A percentile compares a stretch with the other conserved stretches of the same genome.
Evolutionary conservation across 208 protist genomes (phyloP).

Genomic region (Wallacemonas rigidus): DNA sequence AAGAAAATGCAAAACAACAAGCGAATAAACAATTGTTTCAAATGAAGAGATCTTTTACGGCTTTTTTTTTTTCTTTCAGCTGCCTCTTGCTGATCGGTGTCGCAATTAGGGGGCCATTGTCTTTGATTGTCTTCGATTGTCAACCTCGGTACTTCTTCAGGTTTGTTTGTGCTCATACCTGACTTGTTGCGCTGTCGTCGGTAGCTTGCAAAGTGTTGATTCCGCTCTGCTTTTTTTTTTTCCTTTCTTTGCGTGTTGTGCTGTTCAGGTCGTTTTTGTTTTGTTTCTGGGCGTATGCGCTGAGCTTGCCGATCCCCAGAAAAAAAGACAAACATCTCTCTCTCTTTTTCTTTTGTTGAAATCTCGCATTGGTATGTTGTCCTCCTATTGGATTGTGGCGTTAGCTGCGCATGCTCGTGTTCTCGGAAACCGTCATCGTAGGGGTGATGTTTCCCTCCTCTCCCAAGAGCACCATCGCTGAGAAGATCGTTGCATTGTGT

Average conservation of each 20-base stretch:
- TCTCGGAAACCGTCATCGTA: no score
- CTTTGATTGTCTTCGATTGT: no score
- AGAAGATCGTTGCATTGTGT: not conserved
- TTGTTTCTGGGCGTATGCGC: not conserved
- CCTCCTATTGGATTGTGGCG: no score
- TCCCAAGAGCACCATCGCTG: no score
- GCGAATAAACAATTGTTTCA: not conserved
- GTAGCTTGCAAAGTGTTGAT: not conserved
- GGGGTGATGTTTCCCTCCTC: no score
- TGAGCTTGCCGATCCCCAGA: not conserved
- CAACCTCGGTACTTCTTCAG: no score
- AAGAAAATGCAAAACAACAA: conserved; percentile 3
- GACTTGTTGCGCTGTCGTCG: no score
- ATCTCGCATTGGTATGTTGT: no score
- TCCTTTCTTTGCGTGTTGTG: not conserved
- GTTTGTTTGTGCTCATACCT: no score
- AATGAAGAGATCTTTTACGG: not conserved
- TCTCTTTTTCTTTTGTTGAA: not conserved
- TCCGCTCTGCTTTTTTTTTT: not conserved
- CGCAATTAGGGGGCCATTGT: no score
- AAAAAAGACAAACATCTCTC: not conserved
- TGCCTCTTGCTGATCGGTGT: not conserved
- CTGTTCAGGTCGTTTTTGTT: not conserved
- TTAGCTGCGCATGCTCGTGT: no score
- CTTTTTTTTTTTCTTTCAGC: conserved; percentile 3